Conservation (phyloP, 148 eudicot species). For the Fallopia convolvulus region DNA sequence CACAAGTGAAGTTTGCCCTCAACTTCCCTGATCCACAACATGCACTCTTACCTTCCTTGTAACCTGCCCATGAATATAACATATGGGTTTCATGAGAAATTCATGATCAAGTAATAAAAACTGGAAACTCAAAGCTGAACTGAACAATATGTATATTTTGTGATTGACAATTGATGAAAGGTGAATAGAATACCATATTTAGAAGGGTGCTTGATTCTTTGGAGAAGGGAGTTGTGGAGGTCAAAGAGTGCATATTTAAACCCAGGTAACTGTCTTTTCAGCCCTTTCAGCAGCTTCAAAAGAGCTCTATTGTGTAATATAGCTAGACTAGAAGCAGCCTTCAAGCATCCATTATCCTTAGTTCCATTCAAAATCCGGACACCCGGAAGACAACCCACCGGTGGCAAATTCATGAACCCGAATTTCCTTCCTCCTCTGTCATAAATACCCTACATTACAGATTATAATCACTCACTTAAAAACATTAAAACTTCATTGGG, state of each 20-base stretch:
- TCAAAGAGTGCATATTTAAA: slow-evolving; percentile 31
- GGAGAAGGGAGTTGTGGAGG: slow-evolving; percentile 12
- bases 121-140: no score
- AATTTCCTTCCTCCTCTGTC: slow-evolving; percentile 41
- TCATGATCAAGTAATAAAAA: not conserved
- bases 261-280: slow-evolving; percentile 21
- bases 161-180: not conserved
- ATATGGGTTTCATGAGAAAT: not conserved
- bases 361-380: slow-evolving; percentile 8
- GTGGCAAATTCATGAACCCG: slow-evolving; percentile 25
- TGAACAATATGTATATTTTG: not conserved
- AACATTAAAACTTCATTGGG: not conserved
- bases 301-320: slow-evolving; percentile 25
- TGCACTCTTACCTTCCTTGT: slow-evolving; percentile 30
- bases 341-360: slow-evolving; percentile 16
- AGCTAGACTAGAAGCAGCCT: slow-evolving; percentile 14
- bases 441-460: slow-evolving; percentile 31
- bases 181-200: slow-evolving; percentile 25
- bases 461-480: not conserved
- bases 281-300: slow-evolving; percentile 9
- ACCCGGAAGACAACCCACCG: slow-evolving; percentile 27
- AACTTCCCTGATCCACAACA: slow-evolving; percentile 43
- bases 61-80: slow-evolving; percentile 22
- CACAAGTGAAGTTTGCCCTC: slow-evolving; percentile 41
- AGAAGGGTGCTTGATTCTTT: slow-evolving; percentile 20